These are phyloP conservation scores for Fraxinus velutina DNA, from an alignment of 305 asterid species.

Conservation along the genomic window DNA sequence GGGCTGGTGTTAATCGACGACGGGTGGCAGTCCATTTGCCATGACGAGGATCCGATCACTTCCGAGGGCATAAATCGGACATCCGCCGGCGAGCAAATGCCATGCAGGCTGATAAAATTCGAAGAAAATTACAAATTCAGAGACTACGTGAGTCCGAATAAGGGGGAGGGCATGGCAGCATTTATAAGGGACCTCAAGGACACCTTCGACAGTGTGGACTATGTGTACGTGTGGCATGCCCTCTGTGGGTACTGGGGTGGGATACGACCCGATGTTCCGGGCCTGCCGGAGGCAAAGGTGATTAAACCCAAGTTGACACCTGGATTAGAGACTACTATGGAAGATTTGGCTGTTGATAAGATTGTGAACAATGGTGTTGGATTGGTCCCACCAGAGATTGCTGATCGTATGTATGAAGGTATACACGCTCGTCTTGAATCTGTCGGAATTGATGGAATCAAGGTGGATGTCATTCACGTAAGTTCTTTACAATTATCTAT, in stretches of 20 bases:
- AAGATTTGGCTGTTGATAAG: slow-evolving; percentile 87
- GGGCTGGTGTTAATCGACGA: slow-evolving; percentile 85
- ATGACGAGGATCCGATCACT: slow-evolving; percentile 68
- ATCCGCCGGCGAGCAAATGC: slow-evolving; percentile 95
- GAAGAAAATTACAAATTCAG: slow-evolving; percentile 77
- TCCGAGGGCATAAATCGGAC: slow-evolving; percentile 79
- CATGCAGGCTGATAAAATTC: slow-evolving; percentile 70
- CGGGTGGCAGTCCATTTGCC: slow-evolving; percentile 92
- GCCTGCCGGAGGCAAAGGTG: slow-evolving; percentile 60
- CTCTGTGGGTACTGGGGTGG: slow-evolving; percentile 97
- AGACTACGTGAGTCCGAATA: slow-evolving; percentile 58
- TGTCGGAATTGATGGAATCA: slow-evolving; percentile 86
- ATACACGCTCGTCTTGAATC: slow-evolving; percentile 75
- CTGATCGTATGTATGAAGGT: slow-evolving; percentile 67
- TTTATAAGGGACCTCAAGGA: slow-evolving; percentile 67
- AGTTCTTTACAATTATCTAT: neutral
- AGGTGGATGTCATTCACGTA: slow-evolving; percentile 90
- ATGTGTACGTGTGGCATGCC: slow-evolving; percentile 92
- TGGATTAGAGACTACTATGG: slow-evolving; percentile 82
- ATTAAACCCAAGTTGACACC: slow-evolving; percentile 65
- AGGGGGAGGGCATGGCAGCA: slow-evolving; percentile 69
- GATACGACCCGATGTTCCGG: slow-evolving; percentile 51
- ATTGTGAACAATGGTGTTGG: slow-evolving; percentile 87
- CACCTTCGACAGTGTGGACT: slow-evolving; percentile 53
- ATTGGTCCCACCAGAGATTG: slow-evolving; percentile 70